Evolutionary conservation across 106 monocot species (phyloP).

Genomic region (Dendrobium officinale): DNA sequence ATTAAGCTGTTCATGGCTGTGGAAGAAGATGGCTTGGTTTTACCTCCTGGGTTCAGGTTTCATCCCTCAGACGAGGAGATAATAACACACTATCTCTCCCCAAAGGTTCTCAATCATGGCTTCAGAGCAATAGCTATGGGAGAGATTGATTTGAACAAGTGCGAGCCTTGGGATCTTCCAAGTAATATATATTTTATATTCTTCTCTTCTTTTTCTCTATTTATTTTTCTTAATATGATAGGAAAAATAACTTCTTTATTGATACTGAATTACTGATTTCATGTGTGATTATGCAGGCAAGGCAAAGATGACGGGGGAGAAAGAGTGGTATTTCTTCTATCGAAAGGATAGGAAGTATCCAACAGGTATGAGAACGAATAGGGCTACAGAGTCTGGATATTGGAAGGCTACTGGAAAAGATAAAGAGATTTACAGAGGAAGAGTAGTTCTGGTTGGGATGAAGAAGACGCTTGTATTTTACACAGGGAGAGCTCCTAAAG

Average conservation of each 20-base stretch:
- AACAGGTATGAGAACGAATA: constrained; percentile 74
- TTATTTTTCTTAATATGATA: background rate
- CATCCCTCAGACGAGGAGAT: constrained; percentile 8
- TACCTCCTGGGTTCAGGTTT: constrained; percentile 9
- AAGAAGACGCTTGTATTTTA: constrained; percentile 40
- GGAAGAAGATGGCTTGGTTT: background rate
- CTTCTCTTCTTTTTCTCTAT: background rate
- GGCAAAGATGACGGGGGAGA: constrained; percentile 90
- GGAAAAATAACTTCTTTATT: background rate
- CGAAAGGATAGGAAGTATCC: constrained; percentile 70
- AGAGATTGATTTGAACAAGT: constrained; percentile 10
- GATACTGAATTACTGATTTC: background rate
- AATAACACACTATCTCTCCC: background rate
- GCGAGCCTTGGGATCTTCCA: constrained; percentile 16
- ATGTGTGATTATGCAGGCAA: constrained; percentile 20
- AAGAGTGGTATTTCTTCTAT: constrained; percentile 82
- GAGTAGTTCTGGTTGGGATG: constrained; percentile 40
- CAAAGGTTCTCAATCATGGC: constrained; percentile 12
- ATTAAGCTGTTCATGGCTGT: background rate
- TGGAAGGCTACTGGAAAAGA: constrained; percentile 95
- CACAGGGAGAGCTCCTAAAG: constrained; percentile 8
- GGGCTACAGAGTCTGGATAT: constrained; percentile 63
- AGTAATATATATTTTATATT: background rate
- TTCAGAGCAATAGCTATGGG: constrained; percentile 9
- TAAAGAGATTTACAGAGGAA: constrained; percentile 44